Evolutionary conservation across 2,329 filamentous ascomycete species (phyloP), one percentile per base, ranked within the genome.

Genomic region (Aspergillus ochraceus): DNA sequence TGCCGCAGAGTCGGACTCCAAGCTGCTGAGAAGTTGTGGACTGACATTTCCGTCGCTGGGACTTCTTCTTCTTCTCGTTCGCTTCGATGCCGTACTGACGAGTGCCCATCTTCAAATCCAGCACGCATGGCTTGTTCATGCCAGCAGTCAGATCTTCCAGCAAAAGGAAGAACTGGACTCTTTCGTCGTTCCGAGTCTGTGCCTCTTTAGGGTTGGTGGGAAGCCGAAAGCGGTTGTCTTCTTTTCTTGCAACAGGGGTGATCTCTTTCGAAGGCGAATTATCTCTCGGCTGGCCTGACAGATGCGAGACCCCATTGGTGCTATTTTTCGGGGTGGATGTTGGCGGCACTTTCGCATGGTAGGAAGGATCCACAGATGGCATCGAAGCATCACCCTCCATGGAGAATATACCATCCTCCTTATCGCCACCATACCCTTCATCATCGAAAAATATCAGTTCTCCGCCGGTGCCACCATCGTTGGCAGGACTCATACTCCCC

Each of bases 71-170:
- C 81, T 96, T 96, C 49, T 92, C 88, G 55, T 85, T 88, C 2
- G 95, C 95, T 67, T 98, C 93, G 12, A 98, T 87, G 8, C 95
- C 95, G 73, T 97, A 98, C 72, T 99, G 95, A 2, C 95, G 88
- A 8, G 95, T 99, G 20, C 95, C 95, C 95, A 99, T 99, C 74
- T 99, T 99, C 63, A 99, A 82, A 73, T 99, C 95, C 76, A 99
- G 90, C 60, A 99, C 96, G 77, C 95, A 98, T 5, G 95, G 95
- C 54, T 90, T 88, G 72, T 92, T 93, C 95, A 99, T 98, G 36
- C 94, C 94, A 2, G 94, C 91, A 1, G 95, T 99, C 52, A 99
- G 84, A 73, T 99, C 95, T 76, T 99, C 95, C 10, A 99, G 80
- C 0, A 99, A 83, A 14, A 99, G 81, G 73, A 99, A 99, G 72